Percentiles rank a stretch among this genome's conserved stretches.
Evolutionary conservation across 2,329 filamentous ascomycete genomes (phyloP).

Genomic region (Capronia epimyces): DNA sequence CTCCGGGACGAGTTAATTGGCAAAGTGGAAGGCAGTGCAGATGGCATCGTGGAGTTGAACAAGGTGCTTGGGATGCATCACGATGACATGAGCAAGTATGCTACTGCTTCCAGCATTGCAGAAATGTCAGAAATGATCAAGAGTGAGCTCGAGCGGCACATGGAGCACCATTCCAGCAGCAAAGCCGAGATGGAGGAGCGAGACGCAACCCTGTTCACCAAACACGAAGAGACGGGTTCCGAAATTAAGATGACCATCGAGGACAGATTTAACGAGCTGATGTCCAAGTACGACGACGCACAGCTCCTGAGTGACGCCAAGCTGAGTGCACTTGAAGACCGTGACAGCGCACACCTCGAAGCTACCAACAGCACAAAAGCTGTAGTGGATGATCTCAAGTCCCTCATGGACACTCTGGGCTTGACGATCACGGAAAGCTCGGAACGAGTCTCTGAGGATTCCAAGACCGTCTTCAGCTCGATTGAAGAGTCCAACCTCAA

Average conservation of each 20-base stretch:
- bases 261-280: conserved; percentile 73
- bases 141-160: conserved; percentile 79
- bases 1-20: conserved; percentile 70
- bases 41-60: conserved; percentile 52
- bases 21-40: conserved; percentile 69
- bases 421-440: conserved; percentile 73
- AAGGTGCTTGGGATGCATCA: conserved; percentile 63
- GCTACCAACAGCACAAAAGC: conserved; percentile 69
- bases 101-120: conserved; percentile 57
- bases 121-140: conserved; percentile 71
- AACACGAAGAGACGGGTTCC: conserved; percentile 55
- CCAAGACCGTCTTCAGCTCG: conserved; percentile 75
- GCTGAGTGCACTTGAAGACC: conserved; percentile 65
- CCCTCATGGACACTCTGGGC: conserved; percentile 79
- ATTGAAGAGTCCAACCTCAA: conserved; percentile 73
- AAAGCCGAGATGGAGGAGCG: conserved; percentile 71
- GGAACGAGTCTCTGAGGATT: conserved; percentile 81
- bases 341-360: conserved; percentile 66
- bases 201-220: conserved; percentile 50
- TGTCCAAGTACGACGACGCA: conserved; percentile 83
- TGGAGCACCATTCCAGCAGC: conserved; percentile 68
- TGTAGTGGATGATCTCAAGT: conserved; percentile 79
- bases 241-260: conserved; percentile 58
- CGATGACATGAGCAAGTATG: conserved; percentile 48
- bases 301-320: conserved; percentile 69